A percentile compares a stretch with the other conserved stretches of the same genome.
Conservation (phyloP, 2,329 filamentous ascomycete species). For the Fragosphaeria purpurea region DNA sequence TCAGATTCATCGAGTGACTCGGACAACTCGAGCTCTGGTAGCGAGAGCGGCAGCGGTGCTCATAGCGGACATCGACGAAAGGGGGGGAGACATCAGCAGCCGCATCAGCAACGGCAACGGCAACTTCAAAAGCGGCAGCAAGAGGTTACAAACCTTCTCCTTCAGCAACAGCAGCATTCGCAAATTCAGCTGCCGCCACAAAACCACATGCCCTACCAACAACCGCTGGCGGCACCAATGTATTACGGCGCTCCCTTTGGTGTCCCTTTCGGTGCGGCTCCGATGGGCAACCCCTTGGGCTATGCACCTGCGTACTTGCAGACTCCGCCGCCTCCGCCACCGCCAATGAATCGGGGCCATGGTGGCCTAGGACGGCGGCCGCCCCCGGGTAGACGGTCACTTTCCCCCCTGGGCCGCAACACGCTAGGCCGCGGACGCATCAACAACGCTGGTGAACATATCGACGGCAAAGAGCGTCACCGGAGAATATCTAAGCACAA, state of each 20-base stretch:
- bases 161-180: constrained; percentile 4
- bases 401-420: background rate
- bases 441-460: background rate
- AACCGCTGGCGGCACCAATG: background rate
- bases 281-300: background rate
- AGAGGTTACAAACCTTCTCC: constrained; percentile 1
- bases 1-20: constrained; percentile 14
- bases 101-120: background rate
- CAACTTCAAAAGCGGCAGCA: constrained; percentile 2
- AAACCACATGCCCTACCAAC: constrained; percentile 2
- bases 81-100: background rate
- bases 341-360: background rate
- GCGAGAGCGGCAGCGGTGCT: background rate
- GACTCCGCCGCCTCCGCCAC: background rate
- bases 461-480: background rate
- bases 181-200: background rate
- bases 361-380: background rate
- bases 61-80: background rate
- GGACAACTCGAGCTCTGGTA: constrained; percentile 11
- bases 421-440: background rate
- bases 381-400: background rate
- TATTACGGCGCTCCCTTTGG: constrained; percentile 2
- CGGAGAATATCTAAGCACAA: constrained; percentile 5
- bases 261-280: background rate
- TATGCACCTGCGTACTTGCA: background rate